Percentiles rank a stretch among this genome's conserved stretches.
Evolutionary conservation across 331 rosid species (phyloP).

Genomic region (Pyracantha coccinea): DNA sequence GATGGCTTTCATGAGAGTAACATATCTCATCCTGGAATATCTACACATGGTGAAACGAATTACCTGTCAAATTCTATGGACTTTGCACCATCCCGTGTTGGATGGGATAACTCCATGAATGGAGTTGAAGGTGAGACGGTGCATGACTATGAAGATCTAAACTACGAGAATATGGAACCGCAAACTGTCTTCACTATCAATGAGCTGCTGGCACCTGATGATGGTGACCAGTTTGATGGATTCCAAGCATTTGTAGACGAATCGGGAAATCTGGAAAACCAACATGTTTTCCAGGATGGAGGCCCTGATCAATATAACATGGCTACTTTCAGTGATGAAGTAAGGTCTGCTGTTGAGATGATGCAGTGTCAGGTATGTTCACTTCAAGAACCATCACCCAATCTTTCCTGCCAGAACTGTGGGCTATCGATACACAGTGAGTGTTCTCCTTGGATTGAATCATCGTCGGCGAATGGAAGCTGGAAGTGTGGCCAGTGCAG

Average conservation of each 20-base stretch:
- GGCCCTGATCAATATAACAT: slow-evolving; percentile 22
- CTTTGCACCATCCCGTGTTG: slow-evolving; percentile 17
- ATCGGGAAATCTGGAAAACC: slow-evolving; percentile 31
- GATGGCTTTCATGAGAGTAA: slow-evolving; percentile 33
- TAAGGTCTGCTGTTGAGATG: slow-evolving; percentile 20
- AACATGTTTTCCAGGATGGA: slow-evolving; percentile 8
- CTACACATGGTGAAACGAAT: slow-evolving; percentile 21
- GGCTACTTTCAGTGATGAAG: slow-evolving; percentile 12
- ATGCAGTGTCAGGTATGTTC: slow-evolving; percentile 43
- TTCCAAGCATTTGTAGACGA: slow-evolving; percentile 38
- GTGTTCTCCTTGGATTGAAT: slow-evolving; percentile 63
- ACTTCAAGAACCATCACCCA: slow-evolving; percentile 51
- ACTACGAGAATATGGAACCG: slow-evolving; percentile 56
- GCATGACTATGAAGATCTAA: slow-evolving; percentile 36
- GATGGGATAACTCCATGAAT: slow-evolving; percentile 33
- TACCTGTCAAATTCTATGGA: slow-evolving; percentile 27
- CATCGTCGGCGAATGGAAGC: slow-evolving; percentile 19
- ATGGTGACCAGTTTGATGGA: slow-evolving; percentile 30
- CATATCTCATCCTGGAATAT: slow-evolving; percentile 20
- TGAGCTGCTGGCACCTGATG: slow-evolving; percentile 65
- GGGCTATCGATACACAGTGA: slow-evolving; percentile 56
- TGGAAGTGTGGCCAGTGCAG: slow-evolving; percentile 83
- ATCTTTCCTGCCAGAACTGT: slow-evolving; percentile 61
- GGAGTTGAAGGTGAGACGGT: slow-evolving; percentile 24
- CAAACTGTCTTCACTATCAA: slow-evolving; percentile 68